These are phyloP conservation scores for Chlorella sp. DNA, from an alignment of 139 green algal genomes.

Conservation along the genomic window DNA sequence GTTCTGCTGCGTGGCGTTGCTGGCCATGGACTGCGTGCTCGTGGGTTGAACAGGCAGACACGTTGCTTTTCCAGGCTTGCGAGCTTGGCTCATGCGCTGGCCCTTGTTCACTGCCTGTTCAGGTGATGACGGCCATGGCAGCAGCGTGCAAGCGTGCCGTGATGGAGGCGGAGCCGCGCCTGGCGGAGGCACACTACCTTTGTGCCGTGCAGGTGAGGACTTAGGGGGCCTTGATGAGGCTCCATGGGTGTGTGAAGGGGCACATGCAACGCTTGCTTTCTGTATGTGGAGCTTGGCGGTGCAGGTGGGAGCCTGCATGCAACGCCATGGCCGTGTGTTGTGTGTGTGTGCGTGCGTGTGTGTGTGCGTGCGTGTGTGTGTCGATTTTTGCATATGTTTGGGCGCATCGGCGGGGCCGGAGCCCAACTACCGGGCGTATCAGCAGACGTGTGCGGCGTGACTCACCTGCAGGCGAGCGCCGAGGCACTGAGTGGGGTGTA, in stretches of 20 bases:
- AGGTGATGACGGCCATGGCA: conserved; percentile 66
- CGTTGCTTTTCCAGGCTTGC: no score
- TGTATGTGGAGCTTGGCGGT: no score
- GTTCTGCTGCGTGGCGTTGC: no score
- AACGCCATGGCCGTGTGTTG: neutral
- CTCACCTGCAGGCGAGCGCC: conserved; percentile 24
- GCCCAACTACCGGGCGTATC: no score
- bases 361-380: neutral
- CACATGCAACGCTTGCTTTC: neutral
- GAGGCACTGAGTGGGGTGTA: conserved; percentile 74
- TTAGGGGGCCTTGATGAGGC: neutral
- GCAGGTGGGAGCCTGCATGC: no score
- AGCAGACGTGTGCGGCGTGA: neutral
- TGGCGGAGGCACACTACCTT: conserved; percentile 94
- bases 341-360: conserved; percentile 1
- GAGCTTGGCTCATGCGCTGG: no score
- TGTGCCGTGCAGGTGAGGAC: conserved; percentile 22
- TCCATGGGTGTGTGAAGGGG: neutral
- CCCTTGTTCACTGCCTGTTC: no score
- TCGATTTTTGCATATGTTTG: neutral
- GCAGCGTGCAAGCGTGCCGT: conserved; percentile 74
- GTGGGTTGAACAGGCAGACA: no score
- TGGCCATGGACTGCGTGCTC: no score
- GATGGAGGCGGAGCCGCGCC: conserved; percentile 65
- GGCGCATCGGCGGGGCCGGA: neutral